Percentiles rank a stretch among this genome's conserved stretches.
Evolutionary conservation across 208 protist species (phyloP).

Genomic region (Trypanosoma brucei): DNA sequence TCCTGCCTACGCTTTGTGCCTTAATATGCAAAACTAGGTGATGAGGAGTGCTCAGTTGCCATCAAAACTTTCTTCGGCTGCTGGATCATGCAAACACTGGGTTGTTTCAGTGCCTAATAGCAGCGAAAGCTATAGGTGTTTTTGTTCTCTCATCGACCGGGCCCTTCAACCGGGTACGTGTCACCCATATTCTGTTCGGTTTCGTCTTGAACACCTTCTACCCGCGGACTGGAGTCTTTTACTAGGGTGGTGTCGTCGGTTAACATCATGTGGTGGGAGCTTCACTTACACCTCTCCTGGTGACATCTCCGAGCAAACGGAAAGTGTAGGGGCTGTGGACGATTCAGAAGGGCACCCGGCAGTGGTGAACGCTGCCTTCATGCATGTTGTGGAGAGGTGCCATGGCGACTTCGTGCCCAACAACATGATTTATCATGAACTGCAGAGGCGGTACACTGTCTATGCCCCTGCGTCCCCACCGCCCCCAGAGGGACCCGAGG

Average conservation of each 20-base stretch:
- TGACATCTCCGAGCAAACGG: slow-evolving; percentile 8
- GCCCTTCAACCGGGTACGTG: background rate
- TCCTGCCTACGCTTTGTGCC: background rate
- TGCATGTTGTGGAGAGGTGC: slow-evolving; percentile 71
- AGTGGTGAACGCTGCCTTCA: slow-evolving; percentile 38
- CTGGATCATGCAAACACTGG: slow-evolving; percentile 24
- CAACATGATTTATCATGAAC: slow-evolving; percentile 75
- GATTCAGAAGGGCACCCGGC: background rate
- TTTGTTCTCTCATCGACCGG: slow-evolving; percentile 4
- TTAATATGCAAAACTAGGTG: background rate
- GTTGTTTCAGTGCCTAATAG: slow-evolving; percentile 41
- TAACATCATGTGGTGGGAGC: slow-evolving; percentile 31
- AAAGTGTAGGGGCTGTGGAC: too few relatives aligned
- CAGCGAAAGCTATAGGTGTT: slow-evolving; percentile 35
- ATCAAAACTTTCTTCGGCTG: slow-evolving; percentile 22
- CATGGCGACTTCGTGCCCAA: slow-evolving; percentile 73
- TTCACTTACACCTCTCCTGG: slow-evolving; percentile 72
- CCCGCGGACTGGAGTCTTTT: slow-evolving; percentile 39
- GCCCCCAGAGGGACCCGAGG: background rate
- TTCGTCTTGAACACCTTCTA: slow-evolving; percentile 47
- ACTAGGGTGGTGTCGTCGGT: slow-evolving; percentile 38
- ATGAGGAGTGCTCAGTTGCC: slow-evolving; percentile 54
- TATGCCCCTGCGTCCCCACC: background rate
- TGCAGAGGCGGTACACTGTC: slow-evolving; percentile 38
- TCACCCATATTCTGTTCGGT: slow-evolving; percentile 11